Percentiles rank a stretch among this genome's conserved stretches.
These are phyloP conservation scores for Rhodofomes roseus DNA, from an alignment of 1,284 basidiomycete species.

Conservation along the genomic window DNA sequence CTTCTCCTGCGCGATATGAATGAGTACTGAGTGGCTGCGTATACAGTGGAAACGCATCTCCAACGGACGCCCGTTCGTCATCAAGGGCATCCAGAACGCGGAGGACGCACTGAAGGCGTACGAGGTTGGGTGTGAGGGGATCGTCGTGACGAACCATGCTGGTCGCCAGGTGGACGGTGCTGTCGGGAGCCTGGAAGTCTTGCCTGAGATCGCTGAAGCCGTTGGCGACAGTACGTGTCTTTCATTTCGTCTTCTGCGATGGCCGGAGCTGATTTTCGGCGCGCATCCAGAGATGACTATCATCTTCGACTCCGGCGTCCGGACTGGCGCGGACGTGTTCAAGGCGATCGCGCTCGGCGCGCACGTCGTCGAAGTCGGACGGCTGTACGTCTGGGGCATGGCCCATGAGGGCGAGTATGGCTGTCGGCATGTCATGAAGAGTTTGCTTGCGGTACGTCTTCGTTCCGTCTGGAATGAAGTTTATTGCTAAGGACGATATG, in stretches of 20 bases:
- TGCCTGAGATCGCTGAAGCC: constrained; percentile 50
- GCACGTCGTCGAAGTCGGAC: constrained; percentile 42
- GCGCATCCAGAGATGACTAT: constrained; percentile 44
- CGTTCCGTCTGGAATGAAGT: not conserved
- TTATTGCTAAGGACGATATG: not conserved
- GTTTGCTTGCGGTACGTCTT: constrained; percentile 43
- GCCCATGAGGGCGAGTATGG: constrained; percentile 44
- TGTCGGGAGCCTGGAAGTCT: constrained; percentile 47
- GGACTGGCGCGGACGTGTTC: constrained; percentile 54
- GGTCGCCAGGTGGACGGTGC: constrained; percentile 61
- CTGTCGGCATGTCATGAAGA: constrained; percentile 55
- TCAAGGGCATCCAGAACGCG: constrained; percentile 54
- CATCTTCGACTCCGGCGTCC: constrained; percentile 58
- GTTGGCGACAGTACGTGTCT: constrained; percentile 41
- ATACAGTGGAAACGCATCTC: constrained; percentile 51
- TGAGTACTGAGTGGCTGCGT: not conserved
- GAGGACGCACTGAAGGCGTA: constrained; percentile 47
- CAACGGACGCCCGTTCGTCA: constrained; percentile 48
- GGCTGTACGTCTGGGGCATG: constrained; percentile 51
- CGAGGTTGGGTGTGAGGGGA: constrained; percentile 52
- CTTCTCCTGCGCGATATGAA: no score
- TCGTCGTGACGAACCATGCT: constrained; percentile 60
- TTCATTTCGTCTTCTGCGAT: not conserved
- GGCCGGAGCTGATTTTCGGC: not conserved
- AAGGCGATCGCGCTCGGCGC: constrained; percentile 52